These are phyloP conservation scores for Phyllosticta paracitricarpa DNA, from an alignment of 2,329 filamentous ascomycete species.

Conservation along the genomic window DNA sequence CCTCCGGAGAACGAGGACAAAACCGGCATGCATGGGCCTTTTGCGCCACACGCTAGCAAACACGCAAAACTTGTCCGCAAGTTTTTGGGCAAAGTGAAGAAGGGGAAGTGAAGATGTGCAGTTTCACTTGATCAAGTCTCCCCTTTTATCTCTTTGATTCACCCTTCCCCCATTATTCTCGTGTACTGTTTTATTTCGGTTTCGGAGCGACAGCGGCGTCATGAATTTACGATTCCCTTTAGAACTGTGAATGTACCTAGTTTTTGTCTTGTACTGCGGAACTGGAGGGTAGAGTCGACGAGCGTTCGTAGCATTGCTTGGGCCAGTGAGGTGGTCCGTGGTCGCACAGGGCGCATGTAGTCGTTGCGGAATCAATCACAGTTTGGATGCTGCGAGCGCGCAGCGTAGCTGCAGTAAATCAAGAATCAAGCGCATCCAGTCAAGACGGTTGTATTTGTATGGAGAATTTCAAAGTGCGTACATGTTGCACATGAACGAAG, in stretches of 20 bases:
- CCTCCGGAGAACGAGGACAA: slow-evolving; percentile 37
- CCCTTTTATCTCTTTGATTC: neutral
- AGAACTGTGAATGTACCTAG: neutral
- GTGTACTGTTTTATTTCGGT: slow-evolving; percentile 1
- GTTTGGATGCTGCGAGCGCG: neutral
- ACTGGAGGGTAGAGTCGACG: neutral
- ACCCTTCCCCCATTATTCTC: neutral
- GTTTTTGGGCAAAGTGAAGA: slow-evolving; percentile 28
- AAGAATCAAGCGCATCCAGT: neutral
- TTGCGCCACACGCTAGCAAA: slow-evolving; percentile 31
- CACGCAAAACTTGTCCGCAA: slow-evolving; percentile 25
- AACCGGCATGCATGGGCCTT: slow-evolving; percentile 35
- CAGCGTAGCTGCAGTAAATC: neutral
- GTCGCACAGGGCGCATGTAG: neutral
- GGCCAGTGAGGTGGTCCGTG: neutral
- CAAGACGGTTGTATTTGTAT: neutral
- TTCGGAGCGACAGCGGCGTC: neutral
- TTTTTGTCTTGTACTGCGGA: slow-evolving; percentile 7
- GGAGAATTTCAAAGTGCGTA: neutral
- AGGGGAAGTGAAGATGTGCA: slow-evolving; percentile 5
- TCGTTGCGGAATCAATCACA: neutral
- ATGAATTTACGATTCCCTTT: neutral
- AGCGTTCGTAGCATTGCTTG: neutral
- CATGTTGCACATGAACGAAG: neutral
- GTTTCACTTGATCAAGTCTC: neutral